Evolutionary conservation across 257 asterid species (phyloP).

Genomic region (Ilex aquifolium): DNA sequence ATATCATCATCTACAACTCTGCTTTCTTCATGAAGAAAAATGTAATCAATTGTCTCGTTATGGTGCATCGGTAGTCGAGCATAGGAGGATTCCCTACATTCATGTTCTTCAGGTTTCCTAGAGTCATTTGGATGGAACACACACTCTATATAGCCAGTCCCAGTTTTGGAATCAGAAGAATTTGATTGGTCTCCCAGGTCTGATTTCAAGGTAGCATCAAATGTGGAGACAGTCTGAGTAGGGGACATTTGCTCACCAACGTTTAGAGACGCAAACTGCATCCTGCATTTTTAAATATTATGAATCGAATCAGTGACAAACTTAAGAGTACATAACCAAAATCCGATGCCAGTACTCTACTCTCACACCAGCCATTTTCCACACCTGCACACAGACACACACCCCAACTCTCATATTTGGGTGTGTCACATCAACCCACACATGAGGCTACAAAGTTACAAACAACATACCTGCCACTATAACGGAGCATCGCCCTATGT

Average conservation of each 20-base stretch:
- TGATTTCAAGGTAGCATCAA: slow-evolving; percentile 42
- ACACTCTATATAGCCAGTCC: slow-evolving; percentile 39
- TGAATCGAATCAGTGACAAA: not conserved
- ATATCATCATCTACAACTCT: slow-evolving; percentile 9
- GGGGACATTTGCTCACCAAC: slow-evolving; percentile 45
- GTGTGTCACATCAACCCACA: too few species aligned
- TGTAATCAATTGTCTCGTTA: slow-evolving; percentile 39
- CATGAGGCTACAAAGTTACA: not conserved
- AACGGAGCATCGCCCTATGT: slow-evolving; percentile 45
- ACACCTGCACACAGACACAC: too few species aligned
- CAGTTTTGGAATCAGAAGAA: slow-evolving; percentile 41
- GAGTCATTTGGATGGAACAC: slow-evolving; percentile 49
- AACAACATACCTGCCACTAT: slow-evolving; percentile 57
- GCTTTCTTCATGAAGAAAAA: slow-evolving; percentile 37
- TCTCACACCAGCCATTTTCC: too few species aligned
- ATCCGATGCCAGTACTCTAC: too few species aligned
- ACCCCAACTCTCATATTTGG: too few species aligned
- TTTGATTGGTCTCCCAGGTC: slow-evolving; percentile 44
- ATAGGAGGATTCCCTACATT: slow-evolving; percentile 45
- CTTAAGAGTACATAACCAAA: not conserved
- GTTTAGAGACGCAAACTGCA: slow-evolving; percentile 33
- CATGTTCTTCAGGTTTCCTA: slow-evolving; percentile 49
- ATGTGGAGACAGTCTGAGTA: slow-evolving; percentile 44
- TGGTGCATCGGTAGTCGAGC: slow-evolving; percentile 42
- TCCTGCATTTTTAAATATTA: slow-evolving; percentile 36